Percentiles rank a stretch among this genome's conserved stretches.
Evolutionary conservation across 176 grass and related monocot species (phyloP).

Genomic region (Carex parvula): DNA sequence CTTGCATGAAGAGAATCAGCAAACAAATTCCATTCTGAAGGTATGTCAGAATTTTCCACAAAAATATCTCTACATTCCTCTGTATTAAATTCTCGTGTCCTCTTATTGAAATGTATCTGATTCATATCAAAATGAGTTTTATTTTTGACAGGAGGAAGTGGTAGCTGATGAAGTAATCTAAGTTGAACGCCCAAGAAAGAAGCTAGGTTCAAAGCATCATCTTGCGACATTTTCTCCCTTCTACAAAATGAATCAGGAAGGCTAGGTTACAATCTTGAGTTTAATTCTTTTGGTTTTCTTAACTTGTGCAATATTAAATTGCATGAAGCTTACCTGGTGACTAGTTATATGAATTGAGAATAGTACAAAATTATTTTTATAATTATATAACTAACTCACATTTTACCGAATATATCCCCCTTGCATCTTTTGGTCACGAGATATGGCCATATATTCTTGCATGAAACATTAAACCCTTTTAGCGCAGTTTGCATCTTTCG

Average conservation of each 20-base stretch:
- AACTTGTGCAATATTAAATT: not conserved
- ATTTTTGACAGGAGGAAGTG: slow-evolving; percentile 43
- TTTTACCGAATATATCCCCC: slow-evolving; percentile 83
- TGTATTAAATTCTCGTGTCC: not conserved
- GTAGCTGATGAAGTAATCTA: slow-evolving; percentile 67
- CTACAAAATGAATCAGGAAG: slow-evolving; percentile 41
- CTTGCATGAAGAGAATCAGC: slow-evolving; percentile 54
- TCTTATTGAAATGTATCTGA: slow-evolving; percentile 17
- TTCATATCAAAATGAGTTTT: slow-evolving; percentile 18
- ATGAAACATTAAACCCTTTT: slow-evolving; percentile 31
- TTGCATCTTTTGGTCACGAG: slow-evolving; percentile 86
- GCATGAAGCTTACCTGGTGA: not conserved
- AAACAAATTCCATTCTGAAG: slow-evolving; percentile 60
- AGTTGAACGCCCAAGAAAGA: slow-evolving; percentile 91
- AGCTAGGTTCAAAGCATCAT: slow-evolving; percentile 65
- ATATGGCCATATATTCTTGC: slow-evolving; percentile 73
- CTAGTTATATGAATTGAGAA: not conserved
- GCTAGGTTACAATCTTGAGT: not conserved
- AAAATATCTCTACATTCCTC: not conserved
- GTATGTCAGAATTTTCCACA: slow-evolving; percentile 26
- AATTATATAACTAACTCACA: slow-evolving; percentile 52
- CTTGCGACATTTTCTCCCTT: slow-evolving; percentile 58
- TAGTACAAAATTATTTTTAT: not conserved
- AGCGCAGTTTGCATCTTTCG: slow-evolving; percentile 60
- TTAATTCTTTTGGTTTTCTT: not conserved